phyloP scores from a whole-genome alignment of 495 filamentous ascomycete genomes.

The Trypethelium eluteriae region DNA sequence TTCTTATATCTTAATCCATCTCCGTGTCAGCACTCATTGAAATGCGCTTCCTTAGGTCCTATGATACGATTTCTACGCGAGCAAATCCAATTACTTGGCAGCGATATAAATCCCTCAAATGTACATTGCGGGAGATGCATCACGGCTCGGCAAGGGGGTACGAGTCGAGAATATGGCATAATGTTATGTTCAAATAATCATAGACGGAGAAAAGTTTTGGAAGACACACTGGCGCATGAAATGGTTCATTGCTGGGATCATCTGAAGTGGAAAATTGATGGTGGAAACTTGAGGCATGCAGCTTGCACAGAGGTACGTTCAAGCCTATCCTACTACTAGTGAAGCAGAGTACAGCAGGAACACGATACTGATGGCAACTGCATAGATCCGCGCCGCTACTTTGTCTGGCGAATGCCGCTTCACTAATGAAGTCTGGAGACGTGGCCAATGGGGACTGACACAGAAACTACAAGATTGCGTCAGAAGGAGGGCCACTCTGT shows the following conservation, averaged over 20 bases:
- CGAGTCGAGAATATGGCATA: constrained; percentile 76
- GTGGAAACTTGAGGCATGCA: constrained; percentile 71
- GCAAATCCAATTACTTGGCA: constrained; percentile 65
- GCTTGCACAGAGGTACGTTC: constrained; percentile 83
- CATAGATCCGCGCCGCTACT: constrained; percentile 81
- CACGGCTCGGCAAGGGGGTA: constrained; percentile 64
- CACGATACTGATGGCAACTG: not conserved
- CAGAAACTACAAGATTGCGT: constrained; percentile 94
- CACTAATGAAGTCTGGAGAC: constrained; percentile 72
- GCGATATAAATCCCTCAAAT: constrained; percentile 55
- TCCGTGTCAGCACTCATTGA: not conserved
- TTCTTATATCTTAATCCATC: not conserved
- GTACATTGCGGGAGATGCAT: constrained; percentile 74
- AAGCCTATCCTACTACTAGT: too few species aligned
- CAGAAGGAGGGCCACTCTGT: constrained; percentile 64
- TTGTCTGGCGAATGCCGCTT: constrained; percentile 92
- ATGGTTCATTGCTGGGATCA: constrained; percentile 98
- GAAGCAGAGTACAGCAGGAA: too few species aligned
- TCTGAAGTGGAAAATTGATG: constrained; percentile 81
- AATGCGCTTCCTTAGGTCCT: constrained; percentile 45
- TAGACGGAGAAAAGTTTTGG: constrained; percentile 62
- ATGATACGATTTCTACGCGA: constrained; percentile 75
- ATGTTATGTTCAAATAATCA: constrained; percentile 84
- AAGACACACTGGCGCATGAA: constrained; percentile 94
- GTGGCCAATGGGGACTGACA: constrained; percentile 78